Evolutionary conservation across 768 basidiomycete species (phyloP), one percentile per base, ranked within the genome.

Genomic region (Kwoniella sp.): DNA sequence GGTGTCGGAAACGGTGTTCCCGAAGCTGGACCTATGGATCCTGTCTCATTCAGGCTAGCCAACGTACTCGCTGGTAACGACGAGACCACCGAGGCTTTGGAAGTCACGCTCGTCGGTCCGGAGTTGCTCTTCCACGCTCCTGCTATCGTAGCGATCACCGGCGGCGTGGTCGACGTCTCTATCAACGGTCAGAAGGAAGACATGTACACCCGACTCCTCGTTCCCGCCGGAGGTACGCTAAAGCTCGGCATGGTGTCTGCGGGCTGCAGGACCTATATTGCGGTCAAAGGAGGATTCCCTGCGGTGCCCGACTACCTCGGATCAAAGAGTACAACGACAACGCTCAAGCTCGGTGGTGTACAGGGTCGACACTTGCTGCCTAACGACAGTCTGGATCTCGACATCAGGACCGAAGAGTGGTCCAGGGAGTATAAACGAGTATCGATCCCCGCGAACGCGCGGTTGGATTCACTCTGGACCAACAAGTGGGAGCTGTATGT

Each of bases 11-110:
- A 85, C 31, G 89, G 88, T 1, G 84, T 89, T 2, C 89, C 89
- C 0, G 83, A 81, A 15, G 85, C 86, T 64, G 89, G 89, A 0
- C 86, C 88, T 0, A 87, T 88, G 86, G 89, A 90, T 70, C 63
- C 82, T 11, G 73, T 85, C 11, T 86, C 88, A 0, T 86, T 87
- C 75, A 76, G 83, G 26, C 81, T 83, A 0, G 88, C 85, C 9
- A 89, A 89, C 70, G 66, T 86, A 37, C 80, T 90, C 15, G 86
- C 84, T 4, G 85, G 86, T 3, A 90, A 89, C 72, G 61, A 77
- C 0, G 69, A 74, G 1, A 82, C 74, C 9, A 85, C 78, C 0
- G 89, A 89, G 73, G 86, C 82, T 0, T 69, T 90, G 5, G 89
- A 90, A 73, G 81, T 86, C 8, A 79, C 76, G 4, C 47, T 81